phyloP scores from a whole-genome alignment of 805 yeast genomes.

The Suhomyces sp. region DNA sequence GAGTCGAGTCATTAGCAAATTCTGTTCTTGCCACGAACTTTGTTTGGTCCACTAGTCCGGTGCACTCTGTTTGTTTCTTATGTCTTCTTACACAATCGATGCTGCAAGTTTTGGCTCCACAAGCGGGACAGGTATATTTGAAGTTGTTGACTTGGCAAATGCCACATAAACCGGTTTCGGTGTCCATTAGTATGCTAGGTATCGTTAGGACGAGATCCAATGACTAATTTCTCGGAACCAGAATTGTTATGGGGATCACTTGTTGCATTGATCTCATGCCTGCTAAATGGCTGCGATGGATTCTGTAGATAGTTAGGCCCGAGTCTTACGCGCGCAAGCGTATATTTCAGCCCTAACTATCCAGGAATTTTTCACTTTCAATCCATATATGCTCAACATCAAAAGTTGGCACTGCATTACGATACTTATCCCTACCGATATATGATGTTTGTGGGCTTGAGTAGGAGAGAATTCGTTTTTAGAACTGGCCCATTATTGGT shows the following conservation, averaged over 20 bases:
- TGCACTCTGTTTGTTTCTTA: slow-evolving; percentile 59
- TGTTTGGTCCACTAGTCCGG: slow-evolving; percentile 64
- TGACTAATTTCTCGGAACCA: too few species aligned
- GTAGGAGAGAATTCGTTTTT: neutral
- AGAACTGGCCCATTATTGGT: slow-evolving; percentile 6
- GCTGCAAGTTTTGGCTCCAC: slow-evolving; percentile 66
- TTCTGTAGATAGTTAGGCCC: neutral
- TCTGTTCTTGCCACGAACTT: slow-evolving; percentile 51
- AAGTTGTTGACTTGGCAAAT: slow-evolving; percentile 37
- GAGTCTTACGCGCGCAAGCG: slow-evolving; percentile 1
- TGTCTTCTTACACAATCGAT: slow-evolving; percentile 70
- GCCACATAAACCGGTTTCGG: slow-evolving; percentile 21
- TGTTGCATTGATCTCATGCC: neutral
- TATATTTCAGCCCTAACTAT: slow-evolving; percentile 3
- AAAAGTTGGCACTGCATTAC: too few species aligned
- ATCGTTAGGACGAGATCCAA: too few species aligned
- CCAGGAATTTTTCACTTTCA: slow-evolving; percentile 4
- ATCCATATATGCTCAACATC: neutral
- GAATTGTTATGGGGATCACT: too few species aligned
- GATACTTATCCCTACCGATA: too few species aligned
- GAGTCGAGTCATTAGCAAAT: slow-evolving; percentile 38
- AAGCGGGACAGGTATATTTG: slow-evolving; percentile 82
- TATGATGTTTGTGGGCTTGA: neutral
- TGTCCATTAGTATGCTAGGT: slow-evolving; percentile 7
- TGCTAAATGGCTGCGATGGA: slow-evolving; percentile 3